Conservation (phyloP, 257 asterid genomes). For the Scutellaria baicalensis region DNA sequence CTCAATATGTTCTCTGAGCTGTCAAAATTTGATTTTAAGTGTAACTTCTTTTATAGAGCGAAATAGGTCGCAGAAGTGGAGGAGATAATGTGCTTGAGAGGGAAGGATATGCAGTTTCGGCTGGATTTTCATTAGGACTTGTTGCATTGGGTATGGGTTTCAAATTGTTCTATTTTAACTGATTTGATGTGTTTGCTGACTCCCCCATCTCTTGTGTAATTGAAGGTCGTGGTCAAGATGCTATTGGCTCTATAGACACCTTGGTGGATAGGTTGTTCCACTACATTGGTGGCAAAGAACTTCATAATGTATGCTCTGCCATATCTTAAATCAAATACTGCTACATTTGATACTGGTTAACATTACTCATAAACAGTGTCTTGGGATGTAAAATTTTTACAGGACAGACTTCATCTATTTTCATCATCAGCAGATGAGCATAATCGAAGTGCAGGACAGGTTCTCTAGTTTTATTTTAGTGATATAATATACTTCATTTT, state of each 20-base stretch:
- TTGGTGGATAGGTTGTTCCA: constrained; percentile 79
- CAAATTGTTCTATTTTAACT: constrained; percentile 7
- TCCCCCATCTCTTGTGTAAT: constrained; percentile 1
- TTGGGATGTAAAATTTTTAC: constrained; percentile 24
- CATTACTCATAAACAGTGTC: neutral
- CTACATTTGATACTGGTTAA: constrained; percentile 1
- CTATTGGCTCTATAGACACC: constrained; percentile 69
- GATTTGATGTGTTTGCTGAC: constrained; percentile 10
- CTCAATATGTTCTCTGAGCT: constrained; percentile 2
- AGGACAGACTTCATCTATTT: constrained; percentile 47
- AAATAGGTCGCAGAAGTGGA: constrained; percentile 98
- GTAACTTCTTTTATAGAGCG: constrained; percentile 52
- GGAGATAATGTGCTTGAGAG: constrained; percentile 98
- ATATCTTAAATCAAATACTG: constrained; percentile 13
- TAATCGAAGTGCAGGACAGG: constrained; percentile 76
- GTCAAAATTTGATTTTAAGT: neutral
- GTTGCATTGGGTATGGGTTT: constrained; percentile 75
- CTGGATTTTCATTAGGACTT: constrained; percentile 90
- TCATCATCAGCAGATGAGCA: constrained; percentile 55
- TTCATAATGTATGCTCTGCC: constrained; percentile 44
- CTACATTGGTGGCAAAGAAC: constrained; percentile 74
- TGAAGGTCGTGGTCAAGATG: constrained; percentile 90
- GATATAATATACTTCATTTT: neutral
- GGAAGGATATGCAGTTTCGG: constrained; percentile 98
- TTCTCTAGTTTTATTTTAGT: constrained; percentile 16